Evolutionary conservation across 2,329 filamentous ascomycete genomes (phyloP), one percentile per base, ranked within the genome.

Genomic region (Diaporthe batatas): DNA sequence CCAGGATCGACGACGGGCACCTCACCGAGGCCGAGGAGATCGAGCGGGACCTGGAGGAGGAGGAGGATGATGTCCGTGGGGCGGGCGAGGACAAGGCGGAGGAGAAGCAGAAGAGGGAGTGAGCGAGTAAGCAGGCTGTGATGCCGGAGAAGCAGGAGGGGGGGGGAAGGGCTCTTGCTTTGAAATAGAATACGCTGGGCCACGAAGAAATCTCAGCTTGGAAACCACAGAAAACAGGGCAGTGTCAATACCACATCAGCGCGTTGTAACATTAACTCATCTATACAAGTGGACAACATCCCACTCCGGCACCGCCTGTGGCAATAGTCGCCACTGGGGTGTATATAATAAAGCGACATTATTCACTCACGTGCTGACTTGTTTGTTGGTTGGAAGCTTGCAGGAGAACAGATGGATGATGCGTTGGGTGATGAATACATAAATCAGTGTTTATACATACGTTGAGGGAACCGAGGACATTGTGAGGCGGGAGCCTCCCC

Each of bases 21-120:
- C 84, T 89, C 54, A 86, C 85, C 0, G 87, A 90, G 78, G 81
- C 78, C 6, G 88, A 90, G 78, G 86, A 86, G 77, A 84, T 89
- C 32, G 86, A 88, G 77, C 83, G 86, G 73, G 85, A 87, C 32
- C 78, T 87, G 39, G 84, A 85, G 74, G 81, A 83, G 54, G 78
- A 79, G 3, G 82, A 83, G 5, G 81, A 80, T n/a, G 80, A 81
- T 32, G 76, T 79, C 6, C 79, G 79, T 11, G 74, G 78, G 36
- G 75, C 75, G 16, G 75, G 69, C 11, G 74, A 49, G 23, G 73
- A 55, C 7, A 71, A 76, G 53, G 58, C 71, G 39, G 68, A 76
- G 39, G 55, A 53, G 4, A 53, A n/a, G 68, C 16, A 75, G 44
- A 70, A 62, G 55, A 62, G 23, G 68, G 55, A 53, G 0, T 70